phyloP scores from a whole-genome alignment of 2,329 filamentous ascomycete genomes.

The Akanthomyces muscarius region DNA sequence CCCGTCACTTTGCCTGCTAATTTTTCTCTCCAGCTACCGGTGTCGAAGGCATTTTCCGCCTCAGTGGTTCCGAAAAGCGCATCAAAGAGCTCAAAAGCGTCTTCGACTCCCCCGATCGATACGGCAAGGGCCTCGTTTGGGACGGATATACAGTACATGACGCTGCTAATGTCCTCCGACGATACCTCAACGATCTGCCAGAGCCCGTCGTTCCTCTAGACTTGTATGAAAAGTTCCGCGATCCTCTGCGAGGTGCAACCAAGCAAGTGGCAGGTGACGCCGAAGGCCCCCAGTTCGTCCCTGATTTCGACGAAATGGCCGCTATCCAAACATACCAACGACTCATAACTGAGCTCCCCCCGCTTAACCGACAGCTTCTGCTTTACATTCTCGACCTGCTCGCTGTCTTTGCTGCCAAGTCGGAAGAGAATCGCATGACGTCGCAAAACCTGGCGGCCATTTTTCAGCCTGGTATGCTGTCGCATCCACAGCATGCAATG shows the following conservation, averaged over 20 bases:
- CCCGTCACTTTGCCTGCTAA: constrained; percentile 22
- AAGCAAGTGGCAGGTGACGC: constrained; percentile 69
- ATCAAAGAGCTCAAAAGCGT: constrained; percentile 93
- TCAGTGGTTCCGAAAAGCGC: constrained; percentile 93
- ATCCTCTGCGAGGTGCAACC: constrained; percentile 69
- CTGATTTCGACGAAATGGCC: constrained; percentile 56
- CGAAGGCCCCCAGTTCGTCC: constrained; percentile 65
- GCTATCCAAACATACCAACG: constrained; percentile 83
- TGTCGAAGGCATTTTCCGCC: constrained; percentile 91
- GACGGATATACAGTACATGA: constrained; percentile 97
- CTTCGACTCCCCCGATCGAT: constrained; percentile 92
- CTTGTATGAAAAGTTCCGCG: constrained; percentile 86
- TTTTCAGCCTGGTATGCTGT: constrained; percentile 94
- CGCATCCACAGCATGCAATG: constrained; percentile 93
- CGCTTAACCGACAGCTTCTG: constrained; percentile 86
- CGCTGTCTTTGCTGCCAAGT: constrained; percentile 94
- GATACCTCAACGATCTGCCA: constrained; percentile 93
- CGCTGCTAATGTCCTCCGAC: constrained; percentile 89
- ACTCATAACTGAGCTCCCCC: constrained; percentile 88
- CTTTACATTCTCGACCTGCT: constrained; percentile 94
- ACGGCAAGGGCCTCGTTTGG: constrained; percentile 96
- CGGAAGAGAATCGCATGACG: constrained; percentile 95
- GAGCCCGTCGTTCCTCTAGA: constrained; percentile 95
- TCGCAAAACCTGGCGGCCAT: constrained; percentile 92
- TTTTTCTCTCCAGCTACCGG: constrained; percentile 65